Evolutionary conservation across 2,329 filamentous ascomycete species (phyloP), one percentile per base, ranked within the genome.

Genomic region (Ophiosphaerella korrae): DNA sequence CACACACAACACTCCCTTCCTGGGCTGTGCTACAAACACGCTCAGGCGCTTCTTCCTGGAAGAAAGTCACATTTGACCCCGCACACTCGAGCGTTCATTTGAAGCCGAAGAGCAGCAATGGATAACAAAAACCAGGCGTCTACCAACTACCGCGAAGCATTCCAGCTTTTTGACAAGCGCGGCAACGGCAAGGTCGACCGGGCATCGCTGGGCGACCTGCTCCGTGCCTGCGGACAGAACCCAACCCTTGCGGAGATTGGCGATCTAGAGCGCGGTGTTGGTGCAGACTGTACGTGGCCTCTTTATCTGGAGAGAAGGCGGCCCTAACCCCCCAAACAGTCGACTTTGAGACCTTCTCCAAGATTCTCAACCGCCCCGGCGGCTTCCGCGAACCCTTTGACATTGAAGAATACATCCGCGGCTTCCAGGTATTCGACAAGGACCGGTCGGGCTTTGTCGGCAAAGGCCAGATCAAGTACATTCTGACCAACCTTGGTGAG

Each of bases 81-180:
- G 39, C 41, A 32, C 39, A 41, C 48, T 31, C 12, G 14, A 50
- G 55, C 48, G 42, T 48, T 39, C 45, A 36, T 41, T 38, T 41
- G 42, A 23, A 31, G 38, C 7, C 14, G 43, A 48, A 57, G 59
- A 57, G 45, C 58, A 65, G 56, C 58, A 51, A 72, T 72, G 68
- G 62, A 70, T 71, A 71, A 72, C 66, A 59, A 46, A 44, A 56
- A 56, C 21, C 83, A 87, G 84, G 83, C 84, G 74, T 85, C 85
- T 55, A 97, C 93, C 81, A 97, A 99, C 88, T 99, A 97, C 90
- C 97, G 97, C 84, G 94, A 99, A 88, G 94, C 94, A 66, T 99
- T 99, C 80, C 92, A 92, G 70, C 89, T 99, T 75, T 99, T 97
- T 83, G 94, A 99, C 84, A 97, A 97, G 87, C 93, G 94, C 77